Conservation (phyloP, 805 yeast genomes). For the Candida corydali region DNA sequence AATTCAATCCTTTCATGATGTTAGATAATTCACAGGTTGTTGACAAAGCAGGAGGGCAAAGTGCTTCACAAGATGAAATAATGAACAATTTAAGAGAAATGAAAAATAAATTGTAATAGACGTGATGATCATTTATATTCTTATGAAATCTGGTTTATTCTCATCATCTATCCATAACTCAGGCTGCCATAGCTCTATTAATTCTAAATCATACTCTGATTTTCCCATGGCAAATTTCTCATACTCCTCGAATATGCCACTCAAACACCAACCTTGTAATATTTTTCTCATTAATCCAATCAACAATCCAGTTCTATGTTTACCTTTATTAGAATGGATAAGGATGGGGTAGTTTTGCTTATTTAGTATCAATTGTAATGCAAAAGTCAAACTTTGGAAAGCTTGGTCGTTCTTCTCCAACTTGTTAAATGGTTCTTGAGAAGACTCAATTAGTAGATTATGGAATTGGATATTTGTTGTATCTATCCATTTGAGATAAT, state of each 20-base stretch:
- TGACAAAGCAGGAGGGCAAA: conserved; percentile 48
- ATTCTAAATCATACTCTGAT: conserved; percentile 87
- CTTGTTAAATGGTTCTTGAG: conserved; percentile 73
- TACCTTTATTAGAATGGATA: conserved; percentile 95
- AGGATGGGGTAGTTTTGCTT: conserved; percentile 79
- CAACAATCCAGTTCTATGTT: conserved; percentile 88
- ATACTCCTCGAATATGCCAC: conserved; percentile 92
- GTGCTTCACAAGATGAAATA: conserved; percentile 42
- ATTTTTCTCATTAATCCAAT: conserved; percentile 87
- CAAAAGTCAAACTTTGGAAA: conserved; percentile 46
- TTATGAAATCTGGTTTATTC: conserved; percentile 63
- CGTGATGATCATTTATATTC: conserved; percentile 23
- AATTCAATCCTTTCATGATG: conserved; percentile 88
- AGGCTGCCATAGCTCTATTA: conserved; percentile 79
- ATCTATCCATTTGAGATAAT: conserved; percentile 66
- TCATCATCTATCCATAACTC: conserved; percentile 43
- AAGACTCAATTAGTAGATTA: conserved; percentile 62
- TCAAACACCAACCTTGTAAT: conserved; percentile 88
- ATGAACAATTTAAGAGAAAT: conserved; percentile 72
- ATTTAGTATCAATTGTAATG: conserved; percentile 54
- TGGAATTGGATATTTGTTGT: conserved; percentile 50
- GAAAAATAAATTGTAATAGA: conserved; percentile 52
- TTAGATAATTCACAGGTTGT: conserved; percentile 60
- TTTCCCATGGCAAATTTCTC: conserved; percentile 90
- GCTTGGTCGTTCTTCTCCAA: conserved; percentile 39